A percentile compares a stretch with the other conserved stretches of the same genome.
phyloP scores from a whole-genome alignment of 2,329 filamentous ascomycete genomes.

The Fusarium circinatum region DNA sequence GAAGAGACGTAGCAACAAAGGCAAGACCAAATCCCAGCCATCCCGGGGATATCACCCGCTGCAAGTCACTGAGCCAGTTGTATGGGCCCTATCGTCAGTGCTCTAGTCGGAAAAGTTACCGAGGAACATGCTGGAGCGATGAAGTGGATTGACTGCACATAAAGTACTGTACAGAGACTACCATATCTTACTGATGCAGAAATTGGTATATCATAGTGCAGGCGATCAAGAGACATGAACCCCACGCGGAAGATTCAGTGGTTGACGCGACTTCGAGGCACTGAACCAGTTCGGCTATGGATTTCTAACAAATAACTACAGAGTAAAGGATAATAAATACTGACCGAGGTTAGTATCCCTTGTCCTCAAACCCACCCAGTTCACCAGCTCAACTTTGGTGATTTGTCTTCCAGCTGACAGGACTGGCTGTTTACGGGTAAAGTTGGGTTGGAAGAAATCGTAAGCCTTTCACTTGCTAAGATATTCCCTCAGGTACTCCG shows the following conservation, averaged over 20 bases:
- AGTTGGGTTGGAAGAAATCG: not conserved
- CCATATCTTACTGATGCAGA: not conserved
- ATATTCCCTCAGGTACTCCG: not conserved
- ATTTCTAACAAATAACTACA: not conserved
- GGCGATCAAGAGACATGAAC: not conserved
- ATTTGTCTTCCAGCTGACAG: not conserved
- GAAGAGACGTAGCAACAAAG: not conserved
- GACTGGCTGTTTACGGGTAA: not conserved
- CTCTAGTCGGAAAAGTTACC: constrained; percentile 12
- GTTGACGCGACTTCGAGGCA: not conserved
- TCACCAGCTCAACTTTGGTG: not conserved
- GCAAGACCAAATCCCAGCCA: not conserved
- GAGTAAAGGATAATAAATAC: not conserved
- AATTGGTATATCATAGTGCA: not conserved
- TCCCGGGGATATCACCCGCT: not conserved
- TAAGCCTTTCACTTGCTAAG: not conserved
- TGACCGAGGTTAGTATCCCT: not conserved
- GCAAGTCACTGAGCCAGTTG: constrained; percentile 9
- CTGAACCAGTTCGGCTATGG: not conserved
- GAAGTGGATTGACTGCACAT: not conserved
- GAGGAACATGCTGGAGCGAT: constrained; percentile 4
- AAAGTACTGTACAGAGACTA: not conserved
- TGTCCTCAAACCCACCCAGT: not conserved
- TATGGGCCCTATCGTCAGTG: constrained; percentile 3
- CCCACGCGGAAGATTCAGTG: not conserved